Evolutionary conservation across 768 basidiomycete species (phyloP), one percentile per base, ranked within the genome.

Genomic region (Omphalotus guepiniiformis): DNA sequence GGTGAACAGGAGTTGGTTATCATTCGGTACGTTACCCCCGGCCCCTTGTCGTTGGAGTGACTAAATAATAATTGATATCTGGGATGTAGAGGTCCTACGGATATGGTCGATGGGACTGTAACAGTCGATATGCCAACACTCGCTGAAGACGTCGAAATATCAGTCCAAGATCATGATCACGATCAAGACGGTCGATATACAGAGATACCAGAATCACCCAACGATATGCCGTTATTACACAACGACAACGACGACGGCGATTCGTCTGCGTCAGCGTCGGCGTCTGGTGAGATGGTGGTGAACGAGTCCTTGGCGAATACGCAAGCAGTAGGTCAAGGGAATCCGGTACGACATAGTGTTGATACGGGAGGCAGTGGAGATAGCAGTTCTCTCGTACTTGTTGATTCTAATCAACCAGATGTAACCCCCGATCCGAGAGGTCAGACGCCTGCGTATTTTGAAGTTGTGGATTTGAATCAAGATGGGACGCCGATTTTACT

Each of bases 1-100:
- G 88, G 88, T 13, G 89, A 89, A 39, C 72, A 83, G 30, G 89
- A 92, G 60, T 71, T 92, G 23, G 89, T 92, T 4, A 79, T 92
- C 42, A 67, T 71, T 46, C 69, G 75, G 71, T 76, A 43, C 49
- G 64, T 58, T n/a, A 6, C 21, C 30, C 1, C 22, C n/a, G n/a
- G n/a, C n/a, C n/a, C n/a, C n/a, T n/a, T n/a, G n/a, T 30, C 26
- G 26, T 25, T 49, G 15, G 6, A 13, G 16, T 40, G 8, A 40
- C 39, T 4, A n/a, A 13, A n/a, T n/a, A n/a, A n/a, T n/a, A n/a
- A 32, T 26, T 44, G 4, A 53, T 23, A 38, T 7, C n/a, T n/a
- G 9, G 12, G 18, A 23, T 42, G 23, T 55, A 82, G 79, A 38
- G 79, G 79, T 9, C 69, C 68, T 12, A 66, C 69, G 21, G 81